Evolutionary conservation across 345 rosid species (phyloP), one percentile per base, ranked within the genome.

Genomic region (Citrus trifoliata): DNA sequence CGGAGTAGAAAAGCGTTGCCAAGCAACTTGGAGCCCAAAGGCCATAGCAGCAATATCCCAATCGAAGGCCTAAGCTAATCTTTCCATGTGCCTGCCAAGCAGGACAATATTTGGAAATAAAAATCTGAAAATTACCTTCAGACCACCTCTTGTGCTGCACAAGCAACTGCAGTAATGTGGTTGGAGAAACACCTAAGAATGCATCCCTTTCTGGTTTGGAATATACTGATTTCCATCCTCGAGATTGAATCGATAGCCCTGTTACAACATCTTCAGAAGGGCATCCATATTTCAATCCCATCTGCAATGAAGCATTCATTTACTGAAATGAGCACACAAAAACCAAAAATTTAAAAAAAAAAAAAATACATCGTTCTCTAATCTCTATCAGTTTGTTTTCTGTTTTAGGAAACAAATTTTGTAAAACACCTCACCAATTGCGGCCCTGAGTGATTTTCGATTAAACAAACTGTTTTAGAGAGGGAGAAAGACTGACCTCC

Each of bases 101-200:
- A 10, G 98, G 98, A 82, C 95, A 80, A 78, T 82, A 86, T 69
- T 84, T 85, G 1, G 93, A 90, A 1, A 91, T 76, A 25, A 92
- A 58, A 72, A 95, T 85, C 85, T 93, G 98, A 61, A 93, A 76
- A 60, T 88, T 85, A 18, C 98, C 98, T 70, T 89, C 95, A 0
- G 98, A 80, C 98, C 97, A 93, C 78, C 98, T 87, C 85, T 88
- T 89, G 65, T 88, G 91, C 80, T 93, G 95, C 79, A 89, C 83
- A 22, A 95, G 87, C 30, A 82, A 67, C 86, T 93, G 91, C 40
- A 75, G 80, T 77, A 92, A 77, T 22, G 92, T 90, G 19, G 80
- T 83, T 3, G 98, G 89, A 0, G 84, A 90, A 25, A 88, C 59
- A 13, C 98, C 98, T 1, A 88, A 14, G 81, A 95, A 95, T 9